Conservation (phyloP, 805 yeast genomes). For the Kuraishia molischiana region DNA sequence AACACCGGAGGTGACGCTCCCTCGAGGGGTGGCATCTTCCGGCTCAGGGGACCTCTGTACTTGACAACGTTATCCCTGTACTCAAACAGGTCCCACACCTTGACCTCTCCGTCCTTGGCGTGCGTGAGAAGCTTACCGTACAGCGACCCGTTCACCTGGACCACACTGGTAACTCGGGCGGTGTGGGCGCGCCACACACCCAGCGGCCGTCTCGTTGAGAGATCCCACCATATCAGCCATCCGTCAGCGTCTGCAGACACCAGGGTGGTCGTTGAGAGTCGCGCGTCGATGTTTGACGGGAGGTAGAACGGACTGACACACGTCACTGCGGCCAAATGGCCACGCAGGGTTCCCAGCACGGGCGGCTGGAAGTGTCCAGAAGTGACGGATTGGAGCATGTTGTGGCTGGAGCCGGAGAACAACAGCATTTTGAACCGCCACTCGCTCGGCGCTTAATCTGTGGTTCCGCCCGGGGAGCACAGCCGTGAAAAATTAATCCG, state of each 20-base stretch:
- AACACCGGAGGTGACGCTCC: slow-evolving; percentile 6
- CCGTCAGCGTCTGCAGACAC: slow-evolving; percentile 57
- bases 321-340: slow-evolving; percentile 13
- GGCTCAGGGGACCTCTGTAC: slow-evolving; percentile 9
- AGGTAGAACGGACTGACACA: slow-evolving; percentile 3
- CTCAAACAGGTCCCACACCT: slow-evolving; percentile 32
- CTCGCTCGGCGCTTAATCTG: no score
- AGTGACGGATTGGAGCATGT: no score
- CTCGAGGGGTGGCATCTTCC: slow-evolving; percentile 8
- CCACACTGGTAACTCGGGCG: slow-evolving; percentile 37
- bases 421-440: no score
- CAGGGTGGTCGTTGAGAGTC: slow-evolving; percentile 25
- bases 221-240: slow-evolving; percentile 54
- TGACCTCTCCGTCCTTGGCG: slow-evolving; percentile 51
- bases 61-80: slow-evolving; percentile 8
- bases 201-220: slow-evolving; percentile 43
- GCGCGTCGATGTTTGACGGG: slow-evolving; percentile 5
- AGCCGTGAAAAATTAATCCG: no score
- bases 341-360: slow-evolving; percentile 20
- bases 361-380: slow-evolving; percentile 15
- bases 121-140: slow-evolving; percentile 48
- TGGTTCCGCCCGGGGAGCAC: no score
- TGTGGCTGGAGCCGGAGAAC: no score
- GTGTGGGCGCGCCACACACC: slow-evolving; percentile 54
- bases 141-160: slow-evolving; percentile 25